Base-by-base conservation (phyloP, 202 grass and related monocot genomes). In the Cymbopogon flexuosus region DNA sequence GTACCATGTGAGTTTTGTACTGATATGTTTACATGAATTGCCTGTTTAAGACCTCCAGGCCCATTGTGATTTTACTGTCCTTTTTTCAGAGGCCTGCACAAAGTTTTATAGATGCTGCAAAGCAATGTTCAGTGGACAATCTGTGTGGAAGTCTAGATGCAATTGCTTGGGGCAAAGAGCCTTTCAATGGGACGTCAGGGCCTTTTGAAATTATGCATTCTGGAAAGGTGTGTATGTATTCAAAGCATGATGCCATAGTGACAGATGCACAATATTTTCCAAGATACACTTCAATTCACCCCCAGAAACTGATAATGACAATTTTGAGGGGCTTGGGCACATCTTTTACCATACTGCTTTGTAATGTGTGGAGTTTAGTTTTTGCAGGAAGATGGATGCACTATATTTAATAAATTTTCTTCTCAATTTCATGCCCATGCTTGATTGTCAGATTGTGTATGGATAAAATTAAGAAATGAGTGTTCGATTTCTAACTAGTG, bases 91-190 rank as follows among this genome's bases (percentile, higher is more conserved):
- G 90, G 58, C 95, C 95, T 52, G 92, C 85, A 57, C 84, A 75
- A 69, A 89, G 56, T 82, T 97, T 97, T 88, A 60, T 97, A 71
- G 87, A 85, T 84, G 90, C 95, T 82, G 92, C 95, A 70, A 97
- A 97, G 72, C 72, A 88, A 52, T 78, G 86, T 74, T 87, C 88
- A 49, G 68, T 93, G 23, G 95, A 98, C 84, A 69, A 86, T 79
- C 79, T 98, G 40, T 40, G 12, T 84, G 95, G 95, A 72, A 89
- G 82, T 70, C 76, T 98, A 52, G 92, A 98, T 81, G 88, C 90
- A 52, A 29, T 94, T 59, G 79, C 88, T 70, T 98, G 92, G 95
- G 95, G 95, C 23, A 98, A 98, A 84, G 92, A 98, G 57, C 87
- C 90, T 62, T 87, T 78, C 39, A 49, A 77, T 74, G 92, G 95